Conservation (phyloP, 2,329 filamentous ascomycete species). For the Fusarium verrucosum region DNA sequence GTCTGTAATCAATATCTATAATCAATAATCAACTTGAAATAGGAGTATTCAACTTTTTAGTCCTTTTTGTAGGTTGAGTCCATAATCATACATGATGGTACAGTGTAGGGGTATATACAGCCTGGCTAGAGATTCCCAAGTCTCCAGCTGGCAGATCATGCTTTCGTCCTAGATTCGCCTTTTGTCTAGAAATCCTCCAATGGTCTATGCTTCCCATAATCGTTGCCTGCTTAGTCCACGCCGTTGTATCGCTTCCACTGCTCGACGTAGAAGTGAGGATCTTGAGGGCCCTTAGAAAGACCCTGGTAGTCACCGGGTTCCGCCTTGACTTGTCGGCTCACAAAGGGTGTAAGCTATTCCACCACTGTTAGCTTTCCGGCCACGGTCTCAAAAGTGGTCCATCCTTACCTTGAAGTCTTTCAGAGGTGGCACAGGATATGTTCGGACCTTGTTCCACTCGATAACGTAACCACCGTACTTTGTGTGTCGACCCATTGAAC, state of each 20-base stretch:
- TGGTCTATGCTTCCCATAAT: background rate
- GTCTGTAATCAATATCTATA: conserved; percentile 13
- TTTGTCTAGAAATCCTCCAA: background rate
- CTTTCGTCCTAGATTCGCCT: conserved; percentile 5
- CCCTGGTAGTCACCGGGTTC: conserved; percentile 65
- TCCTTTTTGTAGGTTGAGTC: conserved; percentile 21
- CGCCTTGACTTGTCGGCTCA: conserved; percentile 67
- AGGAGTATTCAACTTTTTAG: conserved; percentile 16
- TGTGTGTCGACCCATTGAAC: conserved; percentile 85
- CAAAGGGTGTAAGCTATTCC: conserved; percentile 79
- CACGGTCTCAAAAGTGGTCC: background rate
- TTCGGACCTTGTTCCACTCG: conserved; percentile 88
- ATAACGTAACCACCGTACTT: conserved; percentile 85
- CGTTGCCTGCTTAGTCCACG: conserved; percentile 55
- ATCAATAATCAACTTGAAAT: conserved; percentile 3
- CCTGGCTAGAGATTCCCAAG: conserved; percentile 32
- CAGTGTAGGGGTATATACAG: conserved; percentile 47
- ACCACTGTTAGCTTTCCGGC: conserved; percentile 24
- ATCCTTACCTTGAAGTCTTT: conserved; percentile 75
- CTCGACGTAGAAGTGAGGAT: conserved; percentile 69
- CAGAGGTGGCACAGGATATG: conserved; percentile 82
- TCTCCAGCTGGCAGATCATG: conserved; percentile 9
- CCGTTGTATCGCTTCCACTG: conserved; percentile 76
- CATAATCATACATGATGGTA: conserved; percentile 47
- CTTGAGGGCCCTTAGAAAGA: conserved; percentile 63